Percentiles rank a stretch among this genome's conserved stretches.
These are phyloP conservation scores for Rhodotorula sp. DNA, from an alignment of 1,284 basidiomycete genomes.

Conservation along the genomic window DNA sequence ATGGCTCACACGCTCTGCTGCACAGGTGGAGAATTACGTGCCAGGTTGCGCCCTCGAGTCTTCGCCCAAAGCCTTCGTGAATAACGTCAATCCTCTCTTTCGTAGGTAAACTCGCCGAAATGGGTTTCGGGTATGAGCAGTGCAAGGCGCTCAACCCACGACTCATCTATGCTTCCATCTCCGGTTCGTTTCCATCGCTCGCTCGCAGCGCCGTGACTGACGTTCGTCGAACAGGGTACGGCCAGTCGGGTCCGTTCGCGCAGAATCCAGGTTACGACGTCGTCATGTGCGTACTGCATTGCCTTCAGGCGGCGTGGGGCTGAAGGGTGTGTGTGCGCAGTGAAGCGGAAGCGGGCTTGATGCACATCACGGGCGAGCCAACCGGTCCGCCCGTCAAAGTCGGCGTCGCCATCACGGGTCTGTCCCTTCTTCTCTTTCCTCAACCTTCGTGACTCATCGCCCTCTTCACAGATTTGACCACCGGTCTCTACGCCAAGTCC, in stretches of 20 bases:
- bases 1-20: neutral
- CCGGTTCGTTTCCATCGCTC: slow-evolving; percentile 56
- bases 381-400: slow-evolving; percentile 80
- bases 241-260: slow-evolving; percentile 85
- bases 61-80: neutral
- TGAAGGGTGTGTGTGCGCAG: slow-evolving; percentile 55
- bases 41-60: neutral
- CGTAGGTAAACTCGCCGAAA: slow-evolving; percentile 70
- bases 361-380: slow-evolving; percentile 93
- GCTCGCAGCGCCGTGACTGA: neutral
- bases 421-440: slow-evolving; percentile 7
- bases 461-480: slow-evolving; percentile 68
- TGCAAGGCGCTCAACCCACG: slow-evolving; percentile 74
- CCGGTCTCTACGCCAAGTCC: slow-evolving; percentile 88
- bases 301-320: neutral
- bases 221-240: slow-evolving; percentile 65
- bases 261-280: slow-evolving; percentile 86
- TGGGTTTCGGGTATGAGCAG: slow-evolving; percentile 84
- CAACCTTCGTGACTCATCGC: slow-evolving; percentile 61
- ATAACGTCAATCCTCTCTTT: neutral
- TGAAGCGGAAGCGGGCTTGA: slow-evolving; percentile 85
- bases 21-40: slow-evolving; percentile 63
- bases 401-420: slow-evolving; percentile 42
- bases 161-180: slow-evolving; percentile 86
- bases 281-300: slow-evolving; percentile 36